phyloP scores from a whole-genome alignment of 306 rosid genomes.

The Luffa aegyptiaca region DNA sequence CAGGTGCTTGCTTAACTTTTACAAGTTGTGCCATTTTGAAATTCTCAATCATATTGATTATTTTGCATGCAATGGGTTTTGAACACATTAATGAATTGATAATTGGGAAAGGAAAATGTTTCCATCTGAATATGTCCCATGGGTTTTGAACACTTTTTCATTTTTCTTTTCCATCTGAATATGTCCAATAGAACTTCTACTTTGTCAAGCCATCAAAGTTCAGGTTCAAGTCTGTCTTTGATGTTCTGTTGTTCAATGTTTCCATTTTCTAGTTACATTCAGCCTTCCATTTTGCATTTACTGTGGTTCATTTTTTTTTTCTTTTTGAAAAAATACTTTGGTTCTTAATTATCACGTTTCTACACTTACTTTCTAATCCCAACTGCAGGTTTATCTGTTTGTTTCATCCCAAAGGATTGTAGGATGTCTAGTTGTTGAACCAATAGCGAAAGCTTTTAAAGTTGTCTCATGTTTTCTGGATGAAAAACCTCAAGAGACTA shows the following conservation, averaged over 20 bases:
- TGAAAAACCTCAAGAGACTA: slow-evolving; percentile 11
- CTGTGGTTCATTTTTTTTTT: background rate
- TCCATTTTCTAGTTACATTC: background rate
- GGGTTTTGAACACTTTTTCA: background rate
- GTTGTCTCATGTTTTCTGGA: slow-evolving; percentile 30
- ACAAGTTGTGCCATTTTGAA: background rate
- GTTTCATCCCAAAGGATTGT: slow-evolving; percentile 43
- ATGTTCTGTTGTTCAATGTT: background rate
- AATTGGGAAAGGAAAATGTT: background rate
- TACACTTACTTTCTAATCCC: background rate
- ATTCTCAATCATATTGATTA: background rate
- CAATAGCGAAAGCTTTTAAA: slow-evolving; percentile 58
- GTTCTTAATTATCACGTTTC: background rate
- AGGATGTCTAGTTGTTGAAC: slow-evolving; percentile 62
- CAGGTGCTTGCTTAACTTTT: slow-evolving; percentile 32
- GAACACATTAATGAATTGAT: background rate
- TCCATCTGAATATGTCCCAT: background rate
- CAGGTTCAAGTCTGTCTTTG: background rate
- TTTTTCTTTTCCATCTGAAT: background rate
- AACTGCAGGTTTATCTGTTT: slow-evolving; percentile 54
- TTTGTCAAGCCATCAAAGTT: background rate
- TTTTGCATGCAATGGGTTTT: background rate
- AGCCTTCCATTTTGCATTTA: background rate
- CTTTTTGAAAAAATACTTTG: background rate
- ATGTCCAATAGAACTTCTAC: background rate